Percentiles rank a stretch among this genome's conserved stretches.
Conservation (phyloP, 768 basidiomycete genomes). For the Mycena vulgaris region DNA sequence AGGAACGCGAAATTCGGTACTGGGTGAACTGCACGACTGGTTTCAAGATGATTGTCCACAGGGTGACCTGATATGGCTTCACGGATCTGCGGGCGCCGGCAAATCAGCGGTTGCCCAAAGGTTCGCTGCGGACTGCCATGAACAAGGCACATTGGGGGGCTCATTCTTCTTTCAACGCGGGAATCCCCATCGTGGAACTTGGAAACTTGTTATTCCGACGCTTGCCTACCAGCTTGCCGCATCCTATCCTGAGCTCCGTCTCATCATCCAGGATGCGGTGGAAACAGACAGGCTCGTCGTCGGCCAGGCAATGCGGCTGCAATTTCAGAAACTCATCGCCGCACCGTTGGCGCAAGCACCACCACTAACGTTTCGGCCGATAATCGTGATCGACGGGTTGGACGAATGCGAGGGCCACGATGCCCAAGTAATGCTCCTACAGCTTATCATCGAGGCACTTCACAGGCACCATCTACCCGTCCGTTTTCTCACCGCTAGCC, state of each 20-base stretch:
- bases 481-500: conserved; percentile 1
- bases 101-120: conserved; percentile 41
- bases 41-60: background rate
- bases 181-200: conserved; percentile 41
- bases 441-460: background rate
- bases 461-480: background rate
- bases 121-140: conserved; percentile 33
- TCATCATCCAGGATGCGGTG: conserved; percentile 23
- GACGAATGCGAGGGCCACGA: too few species aligned
- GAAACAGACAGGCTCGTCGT: conserved; percentile 32
- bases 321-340: too few species aligned
- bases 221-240: conserved; percentile 44
- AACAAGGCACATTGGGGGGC: conserved; percentile 39
- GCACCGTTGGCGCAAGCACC: conserved; percentile 3
- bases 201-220: conserved; percentile 43
- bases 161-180: conserved; percentile 52
- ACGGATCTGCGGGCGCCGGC: conserved; percentile 40
- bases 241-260: conserved; percentile 13
- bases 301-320: conserved; percentile 10
- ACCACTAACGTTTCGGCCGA: background rate
- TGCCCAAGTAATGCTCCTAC: background rate
- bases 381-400: too few species aligned
- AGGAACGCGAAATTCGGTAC: background rate
- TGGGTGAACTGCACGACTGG: background rate
- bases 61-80: conserved; percentile 35